Conservation (phyloP, 2,329 filamentous ascomycete species). For the Hypoxylon sp. region DNA sequence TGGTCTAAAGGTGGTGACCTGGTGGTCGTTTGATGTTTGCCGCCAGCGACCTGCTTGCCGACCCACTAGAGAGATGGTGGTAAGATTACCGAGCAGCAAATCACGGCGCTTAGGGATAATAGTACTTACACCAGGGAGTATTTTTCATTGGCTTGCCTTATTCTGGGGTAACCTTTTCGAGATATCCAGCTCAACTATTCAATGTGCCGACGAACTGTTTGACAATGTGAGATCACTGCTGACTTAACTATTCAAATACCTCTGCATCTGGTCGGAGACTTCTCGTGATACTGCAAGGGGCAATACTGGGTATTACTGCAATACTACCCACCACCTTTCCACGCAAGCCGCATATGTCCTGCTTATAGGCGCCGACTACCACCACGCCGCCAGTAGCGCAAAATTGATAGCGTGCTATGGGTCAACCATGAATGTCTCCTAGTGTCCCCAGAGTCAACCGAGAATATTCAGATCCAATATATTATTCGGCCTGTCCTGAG, state of each 20-base stretch:
- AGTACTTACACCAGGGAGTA: slow-evolving; percentile 7
- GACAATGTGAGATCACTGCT: slow-evolving; percentile 12
- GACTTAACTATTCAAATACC: slow-evolving; percentile 11
- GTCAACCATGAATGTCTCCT: slow-evolving; percentile 1
- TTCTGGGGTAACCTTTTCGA: slow-evolving; percentile 32
- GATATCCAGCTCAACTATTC: slow-evolving; percentile 19
- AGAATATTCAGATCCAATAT: slow-evolving; percentile 32
- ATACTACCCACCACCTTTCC: slow-evolving; percentile 37
- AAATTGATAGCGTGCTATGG: slow-evolving; percentile 20
- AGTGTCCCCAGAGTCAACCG: background rate
- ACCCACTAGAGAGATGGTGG: slow-evolving; percentile 35
- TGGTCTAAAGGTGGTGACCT: slow-evolving; percentile 19
- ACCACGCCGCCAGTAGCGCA: slow-evolving; percentile 23
- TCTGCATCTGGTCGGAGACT: slow-evolving; percentile 27
- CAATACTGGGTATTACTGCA: slow-evolving; percentile 25
- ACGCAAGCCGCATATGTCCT: slow-evolving; percentile 16
- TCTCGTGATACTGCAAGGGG: slow-evolving; percentile 35
- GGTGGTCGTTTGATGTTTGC: slow-evolving; percentile 44
- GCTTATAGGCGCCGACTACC: slow-evolving; percentile 37
- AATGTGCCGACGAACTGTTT: slow-evolving; percentile 12
- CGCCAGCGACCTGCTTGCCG: slow-evolving; percentile 46
- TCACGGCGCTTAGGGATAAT: slow-evolving; percentile 39
- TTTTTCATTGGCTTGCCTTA: slow-evolving; percentile 32
- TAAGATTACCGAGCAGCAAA: slow-evolving; percentile 49
- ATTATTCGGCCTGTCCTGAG: slow-evolving; percentile 36